A percentile compares a stretch with the other conserved stretches of the same genome.
Evolutionary conservation across 768 basidiomycete genomes (phyloP).

Genomic region (Suillus alpinus): DNA sequence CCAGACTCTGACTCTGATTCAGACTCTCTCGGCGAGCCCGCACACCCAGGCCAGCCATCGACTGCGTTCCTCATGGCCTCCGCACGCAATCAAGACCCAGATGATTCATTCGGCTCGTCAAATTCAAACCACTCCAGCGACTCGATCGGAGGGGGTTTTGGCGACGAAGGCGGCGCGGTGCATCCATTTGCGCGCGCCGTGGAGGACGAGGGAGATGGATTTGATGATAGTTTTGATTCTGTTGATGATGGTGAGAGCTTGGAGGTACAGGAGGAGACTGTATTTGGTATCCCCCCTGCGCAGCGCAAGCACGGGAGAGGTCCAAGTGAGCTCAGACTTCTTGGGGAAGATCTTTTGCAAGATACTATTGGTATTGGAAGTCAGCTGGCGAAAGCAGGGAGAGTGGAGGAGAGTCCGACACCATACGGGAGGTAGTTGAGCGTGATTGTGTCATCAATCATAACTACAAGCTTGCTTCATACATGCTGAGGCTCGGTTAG

Average conservation of each 20-base stretch:
- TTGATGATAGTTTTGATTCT: constrained; percentile 54
- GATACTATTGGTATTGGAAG: constrained; percentile 62
- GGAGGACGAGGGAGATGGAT: constrained; percentile 34
- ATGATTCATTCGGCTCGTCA: constrained; percentile 41
- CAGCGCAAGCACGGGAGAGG: constrained; percentile 35
- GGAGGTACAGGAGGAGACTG: constrained; percentile 54
- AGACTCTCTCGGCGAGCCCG: constrained; percentile 56
- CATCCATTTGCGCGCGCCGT: constrained; percentile 57
- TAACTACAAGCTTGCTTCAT: not conserved
- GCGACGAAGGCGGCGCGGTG: constrained; percentile 39
- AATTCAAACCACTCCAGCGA: constrained; percentile 61
- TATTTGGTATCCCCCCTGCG: constrained; percentile 67
- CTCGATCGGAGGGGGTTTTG: constrained; percentile 42
- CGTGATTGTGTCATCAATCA: not conserved
- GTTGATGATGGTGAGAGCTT: constrained; percentile 40
- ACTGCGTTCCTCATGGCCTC: constrained; percentile 69
- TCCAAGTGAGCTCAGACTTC: constrained; percentile 45
- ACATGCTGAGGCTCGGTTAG: not conserved
- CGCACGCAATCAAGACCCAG: constrained; percentile 27
- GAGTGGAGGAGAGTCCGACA: constrained; percentile 65
- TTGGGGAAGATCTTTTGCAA: constrained; percentile 60
- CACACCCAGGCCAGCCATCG: constrained; percentile 62
- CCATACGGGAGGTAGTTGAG: constrained; percentile 34
- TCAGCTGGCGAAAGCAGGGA: constrained; percentile 46
- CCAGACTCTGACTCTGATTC: constrained; percentile 53